Evolutionary conservation across 139 green algal species (phyloP).

Genomic region (Micractinium conductrix): DNA sequence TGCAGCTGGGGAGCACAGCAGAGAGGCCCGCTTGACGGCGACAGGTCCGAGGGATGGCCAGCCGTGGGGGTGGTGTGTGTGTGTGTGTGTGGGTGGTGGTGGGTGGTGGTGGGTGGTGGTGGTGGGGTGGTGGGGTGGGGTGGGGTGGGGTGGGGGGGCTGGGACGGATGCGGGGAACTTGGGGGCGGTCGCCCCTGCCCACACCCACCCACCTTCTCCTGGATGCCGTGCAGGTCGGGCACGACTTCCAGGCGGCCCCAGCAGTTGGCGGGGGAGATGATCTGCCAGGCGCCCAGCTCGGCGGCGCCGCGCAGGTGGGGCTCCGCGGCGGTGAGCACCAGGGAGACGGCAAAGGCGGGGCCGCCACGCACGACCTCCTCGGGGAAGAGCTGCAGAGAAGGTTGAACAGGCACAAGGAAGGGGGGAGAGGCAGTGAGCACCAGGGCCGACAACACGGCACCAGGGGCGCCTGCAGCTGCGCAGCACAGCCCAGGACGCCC

Average conservation of each 20-base stretch:
- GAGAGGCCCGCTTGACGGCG: background rate
- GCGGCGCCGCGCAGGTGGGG: conserved; percentile 79
- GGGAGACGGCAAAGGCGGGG: conserved; percentile 90
- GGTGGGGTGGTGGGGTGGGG: no score
- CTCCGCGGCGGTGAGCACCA: conserved; percentile 82
- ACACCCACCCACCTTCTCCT: conserved; percentile 74
- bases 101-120: no score
- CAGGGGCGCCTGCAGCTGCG: background rate
- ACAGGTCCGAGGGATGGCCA: no score
- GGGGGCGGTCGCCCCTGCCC: no score
- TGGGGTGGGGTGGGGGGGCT: no score
- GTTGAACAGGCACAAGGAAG: no score
- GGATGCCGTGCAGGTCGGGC: conserved; percentile 77
- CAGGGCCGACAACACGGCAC: no score
- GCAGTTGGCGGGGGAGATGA: conserved; percentile 79
- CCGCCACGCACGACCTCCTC: conserved; percentile 94
- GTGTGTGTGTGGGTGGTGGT: no score
- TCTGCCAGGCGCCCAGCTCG: conserved; percentile 91
- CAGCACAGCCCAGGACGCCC: background rate
- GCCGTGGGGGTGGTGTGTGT: no score
- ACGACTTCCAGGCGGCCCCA: conserved; percentile 80
- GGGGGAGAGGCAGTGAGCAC: no score
- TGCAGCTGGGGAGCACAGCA: background rate
- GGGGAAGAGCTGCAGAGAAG: conserved; percentile 80
- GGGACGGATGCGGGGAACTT: no score